Conservation (phyloP, 2,329 filamentous ascomycete genomes). For the Gnomoniopsis smithogilvyi region DNA sequence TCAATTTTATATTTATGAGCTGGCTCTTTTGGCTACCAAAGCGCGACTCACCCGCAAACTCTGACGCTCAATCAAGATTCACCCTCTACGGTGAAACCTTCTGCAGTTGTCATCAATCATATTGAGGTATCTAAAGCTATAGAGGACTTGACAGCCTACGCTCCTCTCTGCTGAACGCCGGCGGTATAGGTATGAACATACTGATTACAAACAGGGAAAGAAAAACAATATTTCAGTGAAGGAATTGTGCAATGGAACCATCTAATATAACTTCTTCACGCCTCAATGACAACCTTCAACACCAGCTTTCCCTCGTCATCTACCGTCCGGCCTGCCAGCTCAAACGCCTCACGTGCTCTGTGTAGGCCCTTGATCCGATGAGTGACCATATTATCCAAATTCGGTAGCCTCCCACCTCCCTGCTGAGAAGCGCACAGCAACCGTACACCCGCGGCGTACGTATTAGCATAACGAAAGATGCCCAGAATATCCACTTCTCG, state of each 20-base stretch:
- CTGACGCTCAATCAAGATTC: too few species aligned
- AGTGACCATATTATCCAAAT: constrained; percentile 69
- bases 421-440: constrained; percentile 48
- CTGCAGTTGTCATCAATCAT: constrained; percentile 1
- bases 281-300: constrained; percentile 67
- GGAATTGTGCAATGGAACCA: too few species aligned
- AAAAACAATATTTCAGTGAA: too few species aligned
- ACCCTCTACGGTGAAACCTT: background rate
- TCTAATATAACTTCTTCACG: too few species aligned
- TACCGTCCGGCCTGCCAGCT: constrained; percentile 65
- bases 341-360: constrained; percentile 61
- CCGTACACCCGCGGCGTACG: constrained; percentile 68
- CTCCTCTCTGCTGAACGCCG: background rate
- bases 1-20: background rate
- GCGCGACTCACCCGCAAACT: too few species aligned
- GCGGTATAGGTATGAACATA: background rate
- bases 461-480: constrained; percentile 75
- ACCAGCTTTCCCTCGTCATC: constrained; percentile 68
- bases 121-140: background rate
- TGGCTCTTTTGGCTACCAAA: background rate
- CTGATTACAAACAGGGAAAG: background rate
- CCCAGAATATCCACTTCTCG: constrained; percentile 77
- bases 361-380: constrained; percentile 66
- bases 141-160: background rate
- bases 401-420: constrained; percentile 44